A percentile compares a stretch with the other conserved stretches of the same genome.
phyloP scores from a whole-genome alignment of 2,329 filamentous ascomycete genomes.

The Dothidotthia symphoricarpi region DNA sequence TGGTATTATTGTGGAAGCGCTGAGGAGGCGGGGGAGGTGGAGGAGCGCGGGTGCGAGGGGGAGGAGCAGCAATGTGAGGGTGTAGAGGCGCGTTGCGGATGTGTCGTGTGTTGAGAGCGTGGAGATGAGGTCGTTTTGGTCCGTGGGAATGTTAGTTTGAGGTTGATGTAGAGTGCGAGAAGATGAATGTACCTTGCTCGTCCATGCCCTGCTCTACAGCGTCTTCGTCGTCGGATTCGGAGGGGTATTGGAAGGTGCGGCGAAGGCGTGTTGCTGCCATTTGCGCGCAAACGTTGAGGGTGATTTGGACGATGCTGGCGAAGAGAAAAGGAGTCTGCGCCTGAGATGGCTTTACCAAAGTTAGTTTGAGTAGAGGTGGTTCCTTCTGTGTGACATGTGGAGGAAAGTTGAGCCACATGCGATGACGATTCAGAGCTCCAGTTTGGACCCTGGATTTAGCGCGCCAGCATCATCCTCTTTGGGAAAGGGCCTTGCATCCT shows the following conservation, averaged over 20 bases:
- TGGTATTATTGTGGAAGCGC: conserved; percentile 43
- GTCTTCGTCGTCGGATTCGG: conserved; percentile 54
- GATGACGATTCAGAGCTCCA: conserved; percentile 19
- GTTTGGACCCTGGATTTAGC: conserved; percentile 19
- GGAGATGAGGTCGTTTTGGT: conserved; percentile 28
- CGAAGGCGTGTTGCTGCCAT: conserved; percentile 65
- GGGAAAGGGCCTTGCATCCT: conserved; percentile 33
- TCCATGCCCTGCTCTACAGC: conserved; percentile 65
- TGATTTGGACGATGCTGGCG: neutral
- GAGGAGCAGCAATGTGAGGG: conserved; percentile 56
- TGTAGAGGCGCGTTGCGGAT: conserved; percentile 51
- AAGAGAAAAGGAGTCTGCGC: neutral
- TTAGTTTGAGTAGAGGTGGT: conserved; percentile 8
- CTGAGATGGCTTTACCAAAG: too few species aligned
- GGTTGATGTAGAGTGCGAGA: neutral
- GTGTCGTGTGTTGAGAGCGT: conserved; percentile 40
- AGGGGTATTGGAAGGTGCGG: conserved; percentile 74
- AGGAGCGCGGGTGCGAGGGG: conserved; percentile 57
- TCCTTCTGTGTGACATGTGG: conserved; percentile 4
- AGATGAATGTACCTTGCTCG: conserved; percentile 61
- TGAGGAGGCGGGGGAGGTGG: conserved; percentile 54
- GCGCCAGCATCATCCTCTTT: neutral
- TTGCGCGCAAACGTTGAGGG: conserved; percentile 1
- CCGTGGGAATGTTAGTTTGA: conserved; percentile 13
- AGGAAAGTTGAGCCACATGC: conserved; percentile 8